Conservation (phyloP, 345 rosid species). For the Hevea brasiliensis region DNA sequence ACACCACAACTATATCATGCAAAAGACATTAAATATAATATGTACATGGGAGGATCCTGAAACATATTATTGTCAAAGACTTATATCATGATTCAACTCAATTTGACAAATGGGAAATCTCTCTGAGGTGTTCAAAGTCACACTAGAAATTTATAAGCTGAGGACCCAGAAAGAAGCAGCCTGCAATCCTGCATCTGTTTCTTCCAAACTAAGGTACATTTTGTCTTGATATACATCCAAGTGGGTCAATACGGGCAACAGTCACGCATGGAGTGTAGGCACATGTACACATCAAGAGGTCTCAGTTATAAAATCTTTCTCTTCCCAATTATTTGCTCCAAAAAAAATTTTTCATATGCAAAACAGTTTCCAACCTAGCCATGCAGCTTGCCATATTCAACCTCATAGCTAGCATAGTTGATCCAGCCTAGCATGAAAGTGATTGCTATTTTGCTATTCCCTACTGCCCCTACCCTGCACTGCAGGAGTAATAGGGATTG, state of each 20-base stretch:
- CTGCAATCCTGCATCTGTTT: not conserved
- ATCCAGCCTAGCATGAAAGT: constrained; percentile 44
- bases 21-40: too few species aligned
- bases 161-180: constrained; percentile 19
- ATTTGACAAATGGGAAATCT: not conserved
- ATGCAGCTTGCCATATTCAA: constrained; percentile 33
- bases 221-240: constrained; percentile 26
- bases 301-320: not conserved
- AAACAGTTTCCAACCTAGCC: constrained; percentile 31
- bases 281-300: constrained; percentile 15
- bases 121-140: not conserved
- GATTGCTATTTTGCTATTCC: constrained; percentile 18
- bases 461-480: constrained; percentile 10
- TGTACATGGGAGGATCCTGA: too few species aligned
- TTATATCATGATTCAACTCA: not conserved
- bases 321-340: constrained; percentile 24
- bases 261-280: constrained; percentile 20
- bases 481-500: not conserved
- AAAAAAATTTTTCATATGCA: not conserved
- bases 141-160: not conserved
- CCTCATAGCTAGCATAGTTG: constrained; percentile 10
- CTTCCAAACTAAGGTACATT: constrained; percentile 4
- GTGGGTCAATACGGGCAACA: constrained; percentile 27
- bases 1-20: too few species aligned
- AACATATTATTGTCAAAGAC: too few species aligned